Evolutionary conservation across 2,329 filamentous ascomycete species (phyloP).

Genomic region (Ophiobolus disseminans): DNA sequence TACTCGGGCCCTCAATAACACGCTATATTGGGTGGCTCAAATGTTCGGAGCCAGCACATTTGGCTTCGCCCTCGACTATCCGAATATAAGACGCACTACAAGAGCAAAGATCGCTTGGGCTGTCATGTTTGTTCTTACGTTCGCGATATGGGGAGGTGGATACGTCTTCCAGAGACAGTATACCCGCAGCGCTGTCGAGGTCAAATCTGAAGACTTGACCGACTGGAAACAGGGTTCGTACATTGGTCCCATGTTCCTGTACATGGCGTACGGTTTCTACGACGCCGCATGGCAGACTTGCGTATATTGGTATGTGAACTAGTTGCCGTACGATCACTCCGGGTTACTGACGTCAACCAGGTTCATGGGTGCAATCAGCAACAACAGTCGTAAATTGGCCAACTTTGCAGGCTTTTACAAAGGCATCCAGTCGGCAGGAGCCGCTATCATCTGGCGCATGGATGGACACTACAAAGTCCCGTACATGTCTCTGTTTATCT

Average conservation of each 20-base stretch:
- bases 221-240: slow-evolving; percentile 74
- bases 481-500: slow-evolving; percentile 75
- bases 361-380: slow-evolving; percentile 90
- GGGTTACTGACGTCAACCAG: slow-evolving; percentile 48
- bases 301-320: slow-evolving; percentile 74
- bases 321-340: neutral
- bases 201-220: slow-evolving; percentile 20
- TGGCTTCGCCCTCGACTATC: slow-evolving; percentile 70
- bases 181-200: slow-evolving; percentile 39
- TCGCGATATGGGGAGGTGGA: slow-evolving; percentile 80
- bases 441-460: slow-evolving; percentile 74
- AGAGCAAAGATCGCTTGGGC: slow-evolving; percentile 69
- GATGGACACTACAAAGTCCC: slow-evolving; percentile 62
- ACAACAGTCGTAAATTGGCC: slow-evolving; percentile 86
- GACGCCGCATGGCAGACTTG: slow-evolving; percentile 88
- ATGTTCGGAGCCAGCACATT: slow-evolving; percentile 75
- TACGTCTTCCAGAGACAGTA: slow-evolving; percentile 74
- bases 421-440: slow-evolving; percentile 82
- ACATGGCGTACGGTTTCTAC: slow-evolving; percentile 85
- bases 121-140: slow-evolving; percentile 70
- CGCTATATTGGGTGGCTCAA: slow-evolving; percentile 77
- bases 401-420: slow-evolving; percentile 91
- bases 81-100: slow-evolving; percentile 63
- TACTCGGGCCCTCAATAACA: slow-evolving; percentile 74
- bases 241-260: slow-evolving; percentile 81